phyloP scores from a whole-genome alignment of 1,139 yeast species.

The Citeromyces hawaiiensis region DNA sequence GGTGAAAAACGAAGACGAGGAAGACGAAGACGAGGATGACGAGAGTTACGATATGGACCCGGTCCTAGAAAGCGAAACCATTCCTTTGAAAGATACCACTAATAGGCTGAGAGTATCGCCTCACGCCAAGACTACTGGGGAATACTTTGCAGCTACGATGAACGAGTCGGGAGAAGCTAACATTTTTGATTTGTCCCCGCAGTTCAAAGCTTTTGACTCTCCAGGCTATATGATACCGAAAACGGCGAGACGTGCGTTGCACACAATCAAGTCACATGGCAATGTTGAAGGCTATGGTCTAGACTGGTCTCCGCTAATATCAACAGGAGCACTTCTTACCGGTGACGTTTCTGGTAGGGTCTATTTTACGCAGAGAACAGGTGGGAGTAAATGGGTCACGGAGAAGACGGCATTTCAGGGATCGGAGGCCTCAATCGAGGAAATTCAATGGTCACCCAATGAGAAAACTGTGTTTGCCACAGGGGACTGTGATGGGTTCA shows the following conservation, averaged over 20 bases:
- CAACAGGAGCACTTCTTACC: constrained; percentile 69
- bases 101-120: constrained; percentile 85
- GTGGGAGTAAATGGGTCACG: constrained; percentile 66
- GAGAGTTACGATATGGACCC: constrained; percentile 64
- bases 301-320: constrained; percentile 88
- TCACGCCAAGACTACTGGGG: constrained; percentile 61
- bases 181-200: constrained; percentile 72
- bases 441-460: constrained; percentile 90
- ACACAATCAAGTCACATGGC: constrained; percentile 84
- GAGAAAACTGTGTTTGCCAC: constrained; percentile 91
- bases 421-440: constrained; percentile 76
- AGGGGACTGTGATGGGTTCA: constrained; percentile 83
- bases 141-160: constrained; percentile 80
- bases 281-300: constrained; percentile 94
- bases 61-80: constrained; percentile 67
- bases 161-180: constrained; percentile 83
- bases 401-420: constrained; percentile 71
- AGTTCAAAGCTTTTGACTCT: constrained; percentile 69
- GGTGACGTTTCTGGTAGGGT: constrained; percentile 87
- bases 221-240: constrained; percentile 82
- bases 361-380: constrained; percentile 63
- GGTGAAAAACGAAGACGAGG: constrained; percentile 65
- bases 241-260: constrained; percentile 63
- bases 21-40: constrained; percentile 55
- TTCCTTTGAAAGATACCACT: constrained; percentile 73